These are phyloP conservation scores for Moringa oleifera DNA, from an alignment of 345 rosid species.

Conservation along the genomic window DNA sequence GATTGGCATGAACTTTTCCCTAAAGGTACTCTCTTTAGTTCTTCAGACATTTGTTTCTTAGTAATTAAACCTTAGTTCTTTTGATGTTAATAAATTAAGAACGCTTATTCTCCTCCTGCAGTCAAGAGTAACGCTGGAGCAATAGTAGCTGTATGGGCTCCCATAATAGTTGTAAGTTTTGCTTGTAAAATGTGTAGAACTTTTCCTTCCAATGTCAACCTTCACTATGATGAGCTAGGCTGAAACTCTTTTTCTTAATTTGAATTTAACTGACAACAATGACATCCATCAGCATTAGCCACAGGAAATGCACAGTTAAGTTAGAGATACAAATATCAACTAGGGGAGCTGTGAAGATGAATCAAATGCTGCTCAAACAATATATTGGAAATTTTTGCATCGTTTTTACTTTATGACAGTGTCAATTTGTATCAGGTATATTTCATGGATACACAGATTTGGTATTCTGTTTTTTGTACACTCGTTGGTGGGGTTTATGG, in stretches of 20 bases:
- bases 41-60: slow-evolving; percentile 6
- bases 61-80: slow-evolving; percentile 1
- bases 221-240: slow-evolving; percentile 4
- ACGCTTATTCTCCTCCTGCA: slow-evolving; percentile 26
- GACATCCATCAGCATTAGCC: background rate
- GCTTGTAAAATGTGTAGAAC: background rate
- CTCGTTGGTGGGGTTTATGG: slow-evolving; percentile 92
- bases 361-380: background rate
- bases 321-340: slow-evolving; percentile 1
- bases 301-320: slow-evolving; percentile 7
- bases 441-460: slow-evolving; percentile 96
- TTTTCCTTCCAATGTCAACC: background rate
- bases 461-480: slow-evolving; percentile 96
- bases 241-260: background rate
- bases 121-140: slow-evolving; percentile 91
- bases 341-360: slow-evolving; percentile 3
- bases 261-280: background rate
- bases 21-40: slow-evolving; percentile 40
- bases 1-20: slow-evolving; percentile 95
- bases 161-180: slow-evolving; percentile 80
- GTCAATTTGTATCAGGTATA: slow-evolving; percentile 49
- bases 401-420: slow-evolving; percentile 8
- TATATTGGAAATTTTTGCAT: background rate
- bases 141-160: slow-evolving; percentile 90
- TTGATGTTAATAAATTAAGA: slow-evolving; percentile 14